These are phyloP conservation scores for Lentinula detonsa DNA, from an alignment of 768 basidiomycete species.

Conservation along the genomic window DNA sequence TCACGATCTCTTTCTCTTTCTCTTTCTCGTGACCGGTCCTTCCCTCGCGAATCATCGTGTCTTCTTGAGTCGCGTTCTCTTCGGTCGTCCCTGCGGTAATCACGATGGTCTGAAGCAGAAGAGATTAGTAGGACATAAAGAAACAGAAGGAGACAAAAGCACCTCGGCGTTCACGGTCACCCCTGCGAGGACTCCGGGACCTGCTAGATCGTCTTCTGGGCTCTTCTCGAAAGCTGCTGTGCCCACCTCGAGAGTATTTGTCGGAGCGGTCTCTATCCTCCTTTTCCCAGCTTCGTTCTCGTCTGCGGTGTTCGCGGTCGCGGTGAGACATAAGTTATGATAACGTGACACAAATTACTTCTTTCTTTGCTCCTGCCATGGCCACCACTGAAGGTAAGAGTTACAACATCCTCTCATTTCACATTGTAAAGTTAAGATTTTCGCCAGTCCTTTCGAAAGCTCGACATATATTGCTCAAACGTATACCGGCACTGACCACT, in stretches of 20 bases:
- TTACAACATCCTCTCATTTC: no score
- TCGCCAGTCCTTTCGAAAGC: conserved; percentile 8
- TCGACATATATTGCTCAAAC: conserved; percentile 40
- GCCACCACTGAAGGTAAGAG: neutral
- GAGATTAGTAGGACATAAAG: neutral
- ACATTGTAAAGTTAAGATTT: neutral
- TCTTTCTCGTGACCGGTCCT: conserved; percentile 14
- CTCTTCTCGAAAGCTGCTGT: conserved; percentile 33
- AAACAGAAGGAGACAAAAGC: conserved; percentile 1
- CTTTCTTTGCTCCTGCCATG: neutral
- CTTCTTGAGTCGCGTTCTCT: conserved; percentile 23
- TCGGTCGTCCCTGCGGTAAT: conserved; percentile 14
- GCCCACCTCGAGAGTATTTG: conserved; percentile 33
- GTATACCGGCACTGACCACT: conserved; percentile 46
- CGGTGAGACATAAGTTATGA: conserved; percentile 47
- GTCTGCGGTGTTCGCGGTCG: conserved; percentile 50
- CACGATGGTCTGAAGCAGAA: neutral
- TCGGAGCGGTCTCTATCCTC: conserved; percentile 39
- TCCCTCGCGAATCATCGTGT: conserved; percentile 18
- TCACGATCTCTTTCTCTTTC: conserved; percentile 25
- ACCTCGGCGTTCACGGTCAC: conserved; percentile 34
- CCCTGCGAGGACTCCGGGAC: conserved; percentile 37
- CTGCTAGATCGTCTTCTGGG: conserved; percentile 35
- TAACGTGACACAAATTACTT: neutral
- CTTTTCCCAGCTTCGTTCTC: conserved; percentile 62